Evolutionary conservation across 768 basidiomycete species (phyloP).

Genomic region (Lentinula raphanica): DNA sequence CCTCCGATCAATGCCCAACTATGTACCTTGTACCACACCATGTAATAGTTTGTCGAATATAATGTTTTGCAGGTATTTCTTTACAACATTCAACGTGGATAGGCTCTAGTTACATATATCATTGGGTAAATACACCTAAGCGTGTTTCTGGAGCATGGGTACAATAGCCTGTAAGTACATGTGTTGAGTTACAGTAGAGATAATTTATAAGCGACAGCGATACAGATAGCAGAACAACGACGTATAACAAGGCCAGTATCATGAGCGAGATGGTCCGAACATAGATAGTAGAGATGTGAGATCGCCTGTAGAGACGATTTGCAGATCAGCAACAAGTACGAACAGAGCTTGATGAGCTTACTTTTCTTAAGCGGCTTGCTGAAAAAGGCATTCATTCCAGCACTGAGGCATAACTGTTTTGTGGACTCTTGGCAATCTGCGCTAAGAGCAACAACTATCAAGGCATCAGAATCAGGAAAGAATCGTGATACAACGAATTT

Average conservation of each 20-base stretch:
- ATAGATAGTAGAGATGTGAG: constrained; percentile 47
- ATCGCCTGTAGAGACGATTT: constrained; percentile 34
- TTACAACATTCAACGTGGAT: no score
- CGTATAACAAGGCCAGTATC: background rate
- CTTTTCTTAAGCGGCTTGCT: constrained; percentile 67
- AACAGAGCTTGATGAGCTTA: constrained; percentile 17
- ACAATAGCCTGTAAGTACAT: background rate
- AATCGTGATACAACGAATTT: background rate
- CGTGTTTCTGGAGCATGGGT: background rate
- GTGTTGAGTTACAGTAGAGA: background rate
- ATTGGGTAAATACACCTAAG: background rate
- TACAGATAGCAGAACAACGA: background rate
- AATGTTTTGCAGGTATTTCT: no score
- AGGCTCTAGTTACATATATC: background rate
- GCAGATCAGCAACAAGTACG: no score
- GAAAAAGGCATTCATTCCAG: constrained; percentile 74
- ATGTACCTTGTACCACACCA: background rate
- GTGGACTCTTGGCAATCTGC: constrained; percentile 77
- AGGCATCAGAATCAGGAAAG: background rate
- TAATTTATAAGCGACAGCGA: background rate
- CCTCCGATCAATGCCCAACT: no score
- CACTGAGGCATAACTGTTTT: constrained; percentile 68
- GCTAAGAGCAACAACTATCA: constrained; percentile 62
- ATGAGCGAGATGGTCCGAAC: constrained; percentile 32
- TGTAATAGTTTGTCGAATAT: background rate